These are phyloP conservation scores for Zasmidium cellare DNA, from an alignment of 2,329 filamentous ascomycete species.

Conservation along the genomic window DNA sequence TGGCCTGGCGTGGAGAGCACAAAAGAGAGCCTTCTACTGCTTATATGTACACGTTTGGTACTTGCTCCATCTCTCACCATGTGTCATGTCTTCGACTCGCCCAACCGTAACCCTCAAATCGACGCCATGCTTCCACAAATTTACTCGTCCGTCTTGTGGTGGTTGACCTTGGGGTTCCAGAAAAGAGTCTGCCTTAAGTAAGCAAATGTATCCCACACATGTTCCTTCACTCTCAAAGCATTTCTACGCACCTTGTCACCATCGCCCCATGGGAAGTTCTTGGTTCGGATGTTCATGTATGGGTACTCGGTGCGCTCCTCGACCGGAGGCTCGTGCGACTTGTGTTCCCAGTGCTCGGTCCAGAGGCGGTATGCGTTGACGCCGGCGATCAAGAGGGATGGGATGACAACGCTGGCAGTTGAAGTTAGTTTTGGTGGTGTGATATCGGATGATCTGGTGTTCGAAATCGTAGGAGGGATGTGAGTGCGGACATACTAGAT, in stretches of 20 bases:
- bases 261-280: constrained; percentile 94
- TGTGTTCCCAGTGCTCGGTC: constrained; percentile 97
- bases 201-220: constrained; percentile 2
- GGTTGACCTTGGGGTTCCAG: constrained; percentile 80
- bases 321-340: constrained; percentile 77
- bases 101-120: not conserved
- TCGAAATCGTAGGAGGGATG: not conserved
- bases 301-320: constrained; percentile 92
- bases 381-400: constrained; percentile 67
- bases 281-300: constrained; percentile 96
- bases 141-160: constrained; percentile 10
- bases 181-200: constrained; percentile 46
- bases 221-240: not conserved
- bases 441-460: not conserved
- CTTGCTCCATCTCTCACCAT: not conserved
- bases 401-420: constrained; percentile 59
- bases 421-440: constrained; percentile 4
- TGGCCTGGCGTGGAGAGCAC: not conserved
- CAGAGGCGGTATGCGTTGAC: constrained; percentile 90
- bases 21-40: not conserved
- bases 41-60: constrained; percentile 2
- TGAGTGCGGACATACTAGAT: constrained; percentile 74
- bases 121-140: not conserved
- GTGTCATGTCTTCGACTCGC: not conserved
- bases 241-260: constrained; percentile 77